Base-by-base conservation (phyloP, 2,329 filamentous ascomycete genomes). In the Phialophora tarda region DNA sequence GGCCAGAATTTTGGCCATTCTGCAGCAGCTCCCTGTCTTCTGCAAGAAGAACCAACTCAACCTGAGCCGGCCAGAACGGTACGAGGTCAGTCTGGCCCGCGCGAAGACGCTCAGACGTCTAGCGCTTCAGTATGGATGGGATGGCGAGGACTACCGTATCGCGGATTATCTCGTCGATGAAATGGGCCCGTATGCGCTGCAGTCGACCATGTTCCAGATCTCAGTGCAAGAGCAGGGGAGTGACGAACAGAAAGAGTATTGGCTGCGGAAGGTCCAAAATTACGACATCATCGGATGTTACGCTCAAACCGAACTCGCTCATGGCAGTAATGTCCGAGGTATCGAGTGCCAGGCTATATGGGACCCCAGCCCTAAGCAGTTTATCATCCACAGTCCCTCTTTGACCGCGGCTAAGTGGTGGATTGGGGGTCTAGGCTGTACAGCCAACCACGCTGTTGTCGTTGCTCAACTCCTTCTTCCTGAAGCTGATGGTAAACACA, bases 381-480 rank as follows among this genome's bases (percentile, higher is more conserved):
- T 93, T 73, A 88, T 82, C 12, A 82, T 93, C 34, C 87, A 92
- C 77, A 91, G 89, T 0, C 90, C 90, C 11, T 83, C 86, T 68
- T 81, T 93, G 62, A 93, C 90, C 1, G 85, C 90, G 0, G 89
- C 89, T 38, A 93, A 93, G 75, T 93, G 90, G 90, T 93, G 91
- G 91, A 92, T 92, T 72, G 91, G 91, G 1, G 90, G 89, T 12
- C 82, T 93, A 4, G 91, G 91, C 57, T 84, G 89, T 72, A 89
- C 88, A 1, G 91, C 91, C 48, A 93, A 91, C 75, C 84, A 91
- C 73, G 91, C 91, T 0, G 86, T 91, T 2, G 89, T 93, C 2
- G 91, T 93, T 83, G 91, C 91, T 0, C 90, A 92, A 78, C 82
- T 93, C 34, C 84, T 89, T 67, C 84, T 92, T 67, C n/a, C n/a